Evolutionary conservation across 2,329 filamentous ascomycete genomes (phyloP).

Genomic region (Hirsutella minnesotensis): DNA sequence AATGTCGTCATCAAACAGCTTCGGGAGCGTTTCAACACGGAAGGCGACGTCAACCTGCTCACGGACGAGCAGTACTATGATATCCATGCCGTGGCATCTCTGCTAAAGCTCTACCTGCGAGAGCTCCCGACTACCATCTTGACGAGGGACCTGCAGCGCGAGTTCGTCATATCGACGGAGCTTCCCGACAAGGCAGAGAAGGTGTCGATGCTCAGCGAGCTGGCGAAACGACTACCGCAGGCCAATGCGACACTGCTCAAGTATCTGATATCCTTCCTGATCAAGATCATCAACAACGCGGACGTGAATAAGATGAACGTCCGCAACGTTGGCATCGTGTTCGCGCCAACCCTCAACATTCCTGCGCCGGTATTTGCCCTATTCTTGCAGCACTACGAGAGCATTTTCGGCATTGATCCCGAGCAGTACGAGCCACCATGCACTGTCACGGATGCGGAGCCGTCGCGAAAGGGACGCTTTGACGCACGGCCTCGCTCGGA

Average conservation of each 20-base stretch:
- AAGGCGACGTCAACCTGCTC: conserved; percentile 82
- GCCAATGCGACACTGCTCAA: conserved; percentile 73
- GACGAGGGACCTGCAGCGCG: conserved; percentile 78
- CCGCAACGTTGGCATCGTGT: conserved; percentile 94
- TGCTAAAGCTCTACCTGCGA: conserved; percentile 87
- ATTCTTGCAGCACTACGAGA: conserved; percentile 81
- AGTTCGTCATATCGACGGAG: conserved; percentile 79
- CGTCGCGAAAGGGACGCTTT: conserved; percentile 13
- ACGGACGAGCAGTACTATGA: conserved; percentile 80
- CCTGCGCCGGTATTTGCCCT: conserved; percentile 88
- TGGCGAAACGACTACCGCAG: conserved; percentile 69
- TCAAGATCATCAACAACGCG: conserved; percentile 83
- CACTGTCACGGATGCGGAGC: conserved; percentile 26
- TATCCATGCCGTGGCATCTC: conserved; percentile 87
- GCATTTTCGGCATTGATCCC: conserved; percentile 66
- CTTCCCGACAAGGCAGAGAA: conserved; percentile 65
- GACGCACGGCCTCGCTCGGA: conserved; percentile 21
- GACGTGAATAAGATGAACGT: conserved; percentile 97
- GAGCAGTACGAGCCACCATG: conserved; percentile 50
- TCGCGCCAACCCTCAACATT: conserved; percentile 93
- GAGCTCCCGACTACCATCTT: conserved; percentile 87
- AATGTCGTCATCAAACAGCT: conserved; percentile 87
- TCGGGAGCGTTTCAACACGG: conserved; percentile 83
- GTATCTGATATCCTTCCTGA: conserved; percentile 77
- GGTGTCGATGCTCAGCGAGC: conserved; percentile 59